Percentiles rank a stretch among this genome's conserved stretches.
These are phyloP conservation scores for Paecilomyces fulvus DNA, from an alignment of 2,329 filamentous ascomycete genomes.

Conservation along the genomic window DNA sequence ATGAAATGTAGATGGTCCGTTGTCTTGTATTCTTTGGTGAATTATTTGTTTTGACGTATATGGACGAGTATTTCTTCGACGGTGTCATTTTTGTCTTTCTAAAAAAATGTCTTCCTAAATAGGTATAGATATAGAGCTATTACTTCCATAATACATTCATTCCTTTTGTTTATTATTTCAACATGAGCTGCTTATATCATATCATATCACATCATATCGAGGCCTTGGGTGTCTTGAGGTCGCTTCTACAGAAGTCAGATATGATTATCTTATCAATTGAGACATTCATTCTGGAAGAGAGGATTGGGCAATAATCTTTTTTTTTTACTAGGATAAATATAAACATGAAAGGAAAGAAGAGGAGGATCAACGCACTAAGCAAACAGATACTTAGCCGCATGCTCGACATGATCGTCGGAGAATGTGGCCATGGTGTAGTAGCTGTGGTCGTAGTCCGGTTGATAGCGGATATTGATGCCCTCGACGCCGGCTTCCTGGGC, in stretches of 20 bases:
- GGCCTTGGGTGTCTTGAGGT: conserved; percentile 11
- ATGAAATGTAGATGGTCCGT: neutral
- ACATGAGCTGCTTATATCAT: neutral
- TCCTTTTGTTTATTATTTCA: neutral
- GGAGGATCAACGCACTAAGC: conserved; percentile 40
- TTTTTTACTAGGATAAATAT: neutral
- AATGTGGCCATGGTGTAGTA: conserved; percentile 96
- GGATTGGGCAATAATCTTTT: too few species aligned
- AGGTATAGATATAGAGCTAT: too few species aligned
- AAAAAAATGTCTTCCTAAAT: too few species aligned
- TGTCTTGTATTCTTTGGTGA: too few species aligned
- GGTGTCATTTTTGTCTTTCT: neutral
- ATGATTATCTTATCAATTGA: too few species aligned
- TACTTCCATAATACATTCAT: neutral
- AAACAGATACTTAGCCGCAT: conserved; percentile 77
- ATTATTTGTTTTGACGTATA: too few species aligned
- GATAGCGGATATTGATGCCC: conserved; percentile 72
- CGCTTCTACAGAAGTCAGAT: conserved; percentile 16
- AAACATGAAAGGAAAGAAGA: neutral
- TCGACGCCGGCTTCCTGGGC: conserved; percentile 65
- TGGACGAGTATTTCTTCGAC: too few species aligned
- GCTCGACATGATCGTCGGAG: conserved; percentile 79
- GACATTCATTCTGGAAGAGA: too few species aligned
- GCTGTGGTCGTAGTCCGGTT: conserved; percentile 89
- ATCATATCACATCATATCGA: conserved; percentile 5